Conservation (phyloP, 2,329 filamentous ascomycete species). For the Talaromyces rugulosus region DNA sequence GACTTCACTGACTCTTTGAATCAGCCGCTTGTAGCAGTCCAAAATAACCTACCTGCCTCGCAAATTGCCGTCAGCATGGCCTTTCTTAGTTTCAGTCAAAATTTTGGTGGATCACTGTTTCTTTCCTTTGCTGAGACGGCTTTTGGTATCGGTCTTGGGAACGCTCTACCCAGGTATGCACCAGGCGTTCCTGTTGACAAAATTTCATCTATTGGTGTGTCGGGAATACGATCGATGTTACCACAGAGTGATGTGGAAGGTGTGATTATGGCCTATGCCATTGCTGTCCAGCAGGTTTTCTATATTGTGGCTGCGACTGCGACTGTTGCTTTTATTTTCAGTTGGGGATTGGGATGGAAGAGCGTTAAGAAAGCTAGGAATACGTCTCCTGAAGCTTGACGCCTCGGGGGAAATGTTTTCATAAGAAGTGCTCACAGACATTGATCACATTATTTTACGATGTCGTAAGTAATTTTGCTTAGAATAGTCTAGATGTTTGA, state of each 20-base stretch:
- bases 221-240: slow-evolving; percentile 1
- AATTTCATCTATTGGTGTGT: not conserved
- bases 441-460: too few relatives aligned
- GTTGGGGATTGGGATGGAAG: slow-evolving; percentile 4
- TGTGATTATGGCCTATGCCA: slow-evolving; percentile 1
- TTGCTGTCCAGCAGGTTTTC: not conserved
- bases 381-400: too few relatives aligned
- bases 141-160: not conserved
- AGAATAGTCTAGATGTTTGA: too few relatives aligned
- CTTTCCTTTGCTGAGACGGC: slow-evolving; percentile 1
- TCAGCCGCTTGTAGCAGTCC: slow-evolving; percentile 2
- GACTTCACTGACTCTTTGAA: not conserved
- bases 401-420: too few relatives aligned
- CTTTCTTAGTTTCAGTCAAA: not conserved
- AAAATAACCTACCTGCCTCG: slow-evolving; percentile 3
- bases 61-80: slow-evolving; percentile 5
- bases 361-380: not conserved
- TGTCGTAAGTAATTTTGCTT: too few relatives aligned
- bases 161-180: not conserved
- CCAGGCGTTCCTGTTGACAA: not conserved
- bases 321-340: not conserved
- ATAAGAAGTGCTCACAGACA: too few relatives aligned
- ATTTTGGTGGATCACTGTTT: slow-evolving; percentile 1
- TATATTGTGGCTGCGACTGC: slow-evolving; percentile 1
- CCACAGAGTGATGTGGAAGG: not conserved